Evolutionary conservation across 148 eudicot genomes (phyloP).

Genomic region (Linanthus parryae): DNA sequence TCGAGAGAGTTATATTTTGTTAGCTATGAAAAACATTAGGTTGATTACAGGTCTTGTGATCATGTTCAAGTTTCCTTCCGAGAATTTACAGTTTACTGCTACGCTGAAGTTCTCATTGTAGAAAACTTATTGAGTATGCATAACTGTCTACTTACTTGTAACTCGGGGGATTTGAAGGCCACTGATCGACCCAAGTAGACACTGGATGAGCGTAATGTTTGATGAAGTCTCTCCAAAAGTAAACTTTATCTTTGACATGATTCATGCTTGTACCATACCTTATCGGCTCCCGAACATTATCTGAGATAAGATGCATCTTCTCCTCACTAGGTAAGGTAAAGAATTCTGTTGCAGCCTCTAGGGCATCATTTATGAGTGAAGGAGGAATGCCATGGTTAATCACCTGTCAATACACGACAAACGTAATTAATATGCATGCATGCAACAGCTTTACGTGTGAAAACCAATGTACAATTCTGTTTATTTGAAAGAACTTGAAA

Average conservation of each 20-base stretch:
- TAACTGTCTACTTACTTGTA: constrained; percentile 35
- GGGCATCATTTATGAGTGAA: constrained; percentile 22
- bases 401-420: constrained; percentile 10
- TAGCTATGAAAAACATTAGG: too few relatives aligned
- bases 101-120: too few relatives aligned
- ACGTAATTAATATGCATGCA: not conserved
- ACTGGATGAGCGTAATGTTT: constrained; percentile 40
- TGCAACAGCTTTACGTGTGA: not conserved
- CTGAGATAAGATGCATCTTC: constrained; percentile 27
- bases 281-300: constrained; percentile 27
- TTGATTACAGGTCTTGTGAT: too few relatives aligned
- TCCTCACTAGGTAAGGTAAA: constrained; percentile 34
- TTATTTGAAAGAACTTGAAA: too few relatives aligned
- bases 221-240: constrained; percentile 47
- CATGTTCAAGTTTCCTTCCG: too few relatives aligned
- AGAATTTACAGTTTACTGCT: too few relatives aligned
- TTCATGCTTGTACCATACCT: constrained; percentile 40
- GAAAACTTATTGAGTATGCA: too few relatives aligned
- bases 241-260: constrained; percentile 23
- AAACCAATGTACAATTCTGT: too few relatives aligned
- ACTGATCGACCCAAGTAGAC: constrained; percentile 27
- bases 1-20: too few relatives aligned
- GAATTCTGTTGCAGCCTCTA: constrained; percentile 27
- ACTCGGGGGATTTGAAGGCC: constrained; percentile 43
- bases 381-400: constrained; percentile 35